Percentiles rank a stretch among this genome's conserved stretches.
These are phyloP conservation scores for Raphanus sativus DNA, from an alignment of 345 rosid genomes.

Conservation along the genomic window DNA sequence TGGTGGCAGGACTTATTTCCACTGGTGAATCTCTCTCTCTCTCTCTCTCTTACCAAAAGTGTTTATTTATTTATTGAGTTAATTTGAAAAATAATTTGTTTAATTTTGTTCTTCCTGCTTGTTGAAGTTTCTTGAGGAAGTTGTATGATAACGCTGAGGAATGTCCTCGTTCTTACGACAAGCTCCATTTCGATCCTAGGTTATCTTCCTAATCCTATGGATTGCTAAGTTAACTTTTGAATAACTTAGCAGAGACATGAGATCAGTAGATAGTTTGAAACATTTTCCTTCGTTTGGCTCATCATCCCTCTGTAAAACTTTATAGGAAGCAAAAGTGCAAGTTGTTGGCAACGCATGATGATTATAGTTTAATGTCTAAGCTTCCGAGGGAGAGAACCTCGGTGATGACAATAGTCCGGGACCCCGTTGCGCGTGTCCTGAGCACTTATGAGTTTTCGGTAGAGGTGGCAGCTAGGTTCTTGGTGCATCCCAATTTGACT, in stretches of 20 bases:
- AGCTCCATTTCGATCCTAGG: slow-evolving; percentile 91
- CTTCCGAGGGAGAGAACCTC: slow-evolving; percentile 83
- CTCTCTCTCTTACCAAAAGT: neutral
- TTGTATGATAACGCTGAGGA: slow-evolving; percentile 63
- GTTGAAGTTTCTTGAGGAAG: slow-evolving; percentile 83
- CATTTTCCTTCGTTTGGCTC: no score
- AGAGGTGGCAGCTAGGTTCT: slow-evolving; percentile 95
- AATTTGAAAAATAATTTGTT: neutral
- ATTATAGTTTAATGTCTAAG: slow-evolving; percentile 87
- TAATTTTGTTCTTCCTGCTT: slow-evolving; percentile 10
- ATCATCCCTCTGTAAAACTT: no score
- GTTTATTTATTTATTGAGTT: neutral
- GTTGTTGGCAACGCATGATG: slow-evolving; percentile 90
- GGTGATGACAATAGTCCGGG: slow-evolving; percentile 83
- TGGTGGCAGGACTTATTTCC: slow-evolving; percentile 91
- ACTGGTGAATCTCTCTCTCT: slow-evolving; percentile 53
- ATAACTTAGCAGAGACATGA: slow-evolving; percentile 5
- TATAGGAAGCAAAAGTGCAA: slow-evolving; percentile 78
- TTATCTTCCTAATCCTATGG: slow-evolving; percentile 39
- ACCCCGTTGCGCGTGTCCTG: slow-evolving; percentile 85
- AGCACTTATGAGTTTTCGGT: slow-evolving; percentile 92
- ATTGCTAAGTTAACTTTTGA: slow-evolving; percentile 14
- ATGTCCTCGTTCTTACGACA: slow-evolving; percentile 96
- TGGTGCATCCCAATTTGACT: slow-evolving; percentile 92
- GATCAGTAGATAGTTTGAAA: neutral